These are phyloP conservation scores for Arabidopsis suecica DNA, from an alignment of 345 rosid genomes.

Conservation along the genomic window DNA sequence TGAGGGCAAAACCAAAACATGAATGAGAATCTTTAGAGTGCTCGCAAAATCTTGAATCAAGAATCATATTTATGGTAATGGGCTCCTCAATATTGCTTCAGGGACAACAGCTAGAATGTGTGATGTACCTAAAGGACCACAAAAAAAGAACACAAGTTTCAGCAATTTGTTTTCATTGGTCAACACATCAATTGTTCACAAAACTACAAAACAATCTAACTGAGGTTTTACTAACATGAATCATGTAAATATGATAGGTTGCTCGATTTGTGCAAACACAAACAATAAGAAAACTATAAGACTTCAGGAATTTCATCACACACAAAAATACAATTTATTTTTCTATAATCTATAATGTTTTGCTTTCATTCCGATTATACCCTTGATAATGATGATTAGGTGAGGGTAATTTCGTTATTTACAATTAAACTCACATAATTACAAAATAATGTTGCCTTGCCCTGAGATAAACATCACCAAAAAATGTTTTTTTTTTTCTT, in stretches of 20 bases:
- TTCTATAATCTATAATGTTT: not conserved
- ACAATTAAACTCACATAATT: not conserved
- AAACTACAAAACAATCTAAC: constrained; percentile 22
- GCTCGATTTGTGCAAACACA: constrained; percentile 24
- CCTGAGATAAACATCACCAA: constrained; percentile 33
- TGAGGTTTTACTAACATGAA: constrained; percentile 1
- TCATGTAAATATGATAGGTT: not conserved
- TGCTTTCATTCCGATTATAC: not conserved
- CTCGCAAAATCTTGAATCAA: not conserved
- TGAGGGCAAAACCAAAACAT: not conserved
- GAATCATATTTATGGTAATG: constrained; percentile 29
- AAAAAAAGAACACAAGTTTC: constrained; percentile 16
- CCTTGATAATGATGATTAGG: constrained; percentile 26
- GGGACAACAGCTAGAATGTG: constrained; percentile 37
- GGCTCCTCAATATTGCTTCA: constrained; percentile 40
- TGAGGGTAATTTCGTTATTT: constrained; percentile 30
- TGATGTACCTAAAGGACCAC: constrained; percentile 42
- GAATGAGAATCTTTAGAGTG: not conserved
- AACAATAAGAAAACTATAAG: not conserved
- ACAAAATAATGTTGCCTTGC: constrained; percentile 35
- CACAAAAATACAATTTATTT: not conserved
- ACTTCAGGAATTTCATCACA: not conserved
- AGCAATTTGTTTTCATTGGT: not conserved
- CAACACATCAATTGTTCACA: not conserved
- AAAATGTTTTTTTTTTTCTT: not conserved